These are phyloP conservation scores for Zea luxurians DNA, from an alignment of 176 grass and related monocot species.

Conservation along the genomic window DNA sequence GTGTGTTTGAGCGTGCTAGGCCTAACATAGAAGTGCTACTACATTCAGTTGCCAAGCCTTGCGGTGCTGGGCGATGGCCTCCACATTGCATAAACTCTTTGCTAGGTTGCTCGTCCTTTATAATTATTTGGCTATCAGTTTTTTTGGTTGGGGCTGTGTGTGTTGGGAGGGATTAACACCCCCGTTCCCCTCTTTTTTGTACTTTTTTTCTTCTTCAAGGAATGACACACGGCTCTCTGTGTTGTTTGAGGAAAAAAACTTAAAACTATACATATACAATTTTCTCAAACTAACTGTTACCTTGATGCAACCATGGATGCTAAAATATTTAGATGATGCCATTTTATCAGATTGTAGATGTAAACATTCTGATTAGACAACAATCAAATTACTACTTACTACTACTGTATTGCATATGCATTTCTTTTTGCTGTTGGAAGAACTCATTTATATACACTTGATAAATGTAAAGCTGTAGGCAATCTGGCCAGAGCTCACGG, in stretches of 20 bases:
- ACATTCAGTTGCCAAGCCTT: background rate
- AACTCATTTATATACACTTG: background rate
- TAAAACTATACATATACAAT: background rate
- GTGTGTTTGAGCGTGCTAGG: background rate
- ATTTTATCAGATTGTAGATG: constrained; percentile 17
- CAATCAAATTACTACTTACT: background rate
- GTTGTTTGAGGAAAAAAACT: too few species aligned
- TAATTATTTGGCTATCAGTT: too few species aligned
- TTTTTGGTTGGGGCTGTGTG: too few species aligned
- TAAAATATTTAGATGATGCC: background rate
- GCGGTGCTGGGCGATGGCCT: background rate
- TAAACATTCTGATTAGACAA: constrained; percentile 16
- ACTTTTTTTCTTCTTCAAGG: too few species aligned
- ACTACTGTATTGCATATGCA: background rate
- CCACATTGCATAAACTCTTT: background rate
- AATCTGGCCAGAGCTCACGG: background rate
- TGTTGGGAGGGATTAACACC: too few species aligned
- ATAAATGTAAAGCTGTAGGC: background rate
- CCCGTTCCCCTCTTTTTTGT: background rate
- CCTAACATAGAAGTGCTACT: background rate
- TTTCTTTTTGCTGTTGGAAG: background rate
- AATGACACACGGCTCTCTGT: too few species aligned
- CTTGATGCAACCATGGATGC: background rate
- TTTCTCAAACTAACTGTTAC: background rate
- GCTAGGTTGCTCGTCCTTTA: background rate